Conservation (phyloP, 169 alveolate species). For the Cryptosporidium parvum region DNA sequence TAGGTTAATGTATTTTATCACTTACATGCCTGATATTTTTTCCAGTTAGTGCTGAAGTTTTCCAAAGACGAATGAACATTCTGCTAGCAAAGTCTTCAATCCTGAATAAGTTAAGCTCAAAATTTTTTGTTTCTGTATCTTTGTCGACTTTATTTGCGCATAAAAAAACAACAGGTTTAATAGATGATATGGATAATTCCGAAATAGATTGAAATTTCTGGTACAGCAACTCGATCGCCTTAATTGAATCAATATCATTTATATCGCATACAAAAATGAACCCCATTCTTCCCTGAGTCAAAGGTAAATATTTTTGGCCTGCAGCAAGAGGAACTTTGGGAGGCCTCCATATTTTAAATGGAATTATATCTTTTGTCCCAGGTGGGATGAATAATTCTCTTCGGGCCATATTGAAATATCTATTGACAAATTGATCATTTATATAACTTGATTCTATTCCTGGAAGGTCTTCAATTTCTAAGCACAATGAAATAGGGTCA, state of each 20-base stretch:
- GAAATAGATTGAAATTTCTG: conserved; percentile 57
- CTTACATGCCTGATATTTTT: conserved; percentile 63
- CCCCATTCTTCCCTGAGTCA: conserved; percentile 76
- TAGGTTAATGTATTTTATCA: not conserved
- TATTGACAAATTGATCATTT: conserved; percentile 41
- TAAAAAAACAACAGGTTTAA: conserved; percentile 61
- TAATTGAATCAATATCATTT: conserved; percentile 51
- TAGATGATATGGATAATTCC: conserved; percentile 42
- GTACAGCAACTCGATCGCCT: conserved; percentile 38
- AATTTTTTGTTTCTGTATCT: conserved; percentile 43
- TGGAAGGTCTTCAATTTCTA: conserved; percentile 75
- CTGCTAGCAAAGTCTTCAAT: conserved; percentile 65
- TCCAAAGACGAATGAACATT: conserved; percentile 73
- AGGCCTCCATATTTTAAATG: conserved; percentile 68
- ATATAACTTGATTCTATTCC: conserved; percentile 40
- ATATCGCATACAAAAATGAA: conserved; percentile 61
- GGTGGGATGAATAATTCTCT: conserved; percentile 67
- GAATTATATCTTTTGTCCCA: conserved; percentile 48
- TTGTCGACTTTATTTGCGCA: conserved; percentile 69
- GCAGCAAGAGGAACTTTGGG: conserved; percentile 57
- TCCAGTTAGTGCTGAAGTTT: conserved; percentile 64
- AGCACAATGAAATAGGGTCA: conserved; percentile 63
- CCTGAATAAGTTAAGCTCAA: conserved; percentile 42
- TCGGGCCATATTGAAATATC: conserved; percentile 62
- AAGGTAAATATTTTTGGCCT: conserved; percentile 69